Evolutionary conservation across 1,139 yeast species (phyloP), one percentile per base, ranked within the genome.

Genomic region (Candida sp.): DNA sequence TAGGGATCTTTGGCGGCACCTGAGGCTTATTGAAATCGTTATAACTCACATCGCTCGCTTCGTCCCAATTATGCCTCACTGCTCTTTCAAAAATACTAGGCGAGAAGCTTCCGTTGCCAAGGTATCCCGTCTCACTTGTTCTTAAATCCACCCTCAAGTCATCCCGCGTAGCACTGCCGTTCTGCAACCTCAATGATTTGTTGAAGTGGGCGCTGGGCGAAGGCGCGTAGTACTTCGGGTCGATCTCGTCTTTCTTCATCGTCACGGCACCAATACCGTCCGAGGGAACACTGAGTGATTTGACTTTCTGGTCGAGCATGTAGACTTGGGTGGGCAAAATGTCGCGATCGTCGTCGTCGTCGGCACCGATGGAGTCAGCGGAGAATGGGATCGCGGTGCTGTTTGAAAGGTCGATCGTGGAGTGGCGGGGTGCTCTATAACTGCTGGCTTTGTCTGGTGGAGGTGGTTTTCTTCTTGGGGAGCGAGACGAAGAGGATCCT

Each of bases 1-100:
- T 60, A 0, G 86, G 86, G n/a, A 81, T 74, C 61, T 80, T 81
- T 2, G 85, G 84, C 2, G 86, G 86, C 2, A 80, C 77, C 23
- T 61, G 62, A 0, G 85, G 84, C 47, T 78, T 73, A 42, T 62
- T 40, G 32, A 41, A 46, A 4, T 47, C 62, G 42, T 63, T 68
- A 41, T 58, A 62, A 30, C 68, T 69, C 27, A 46, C 41, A 44
- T 69, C 68, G 37, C 48, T 48, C 17, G n/a, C 17, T 12, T 40
- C 41, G 35, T 37, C 47, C 49, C 49, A 50, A 32, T 46, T 32
- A 28, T 40, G 44, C 26, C 39, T 48, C 3, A 48, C 52, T 7
- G 61, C 58, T 51, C 70, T 54, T 51, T 70, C 73, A 54, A 77
- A 77, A 3, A 77, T 67, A 26, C 77, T 69, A 1, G 81, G 81